Conservation (phyloP, 1,284 basidiomycete genomes). For the Austroboletus rostrupii region DNA sequence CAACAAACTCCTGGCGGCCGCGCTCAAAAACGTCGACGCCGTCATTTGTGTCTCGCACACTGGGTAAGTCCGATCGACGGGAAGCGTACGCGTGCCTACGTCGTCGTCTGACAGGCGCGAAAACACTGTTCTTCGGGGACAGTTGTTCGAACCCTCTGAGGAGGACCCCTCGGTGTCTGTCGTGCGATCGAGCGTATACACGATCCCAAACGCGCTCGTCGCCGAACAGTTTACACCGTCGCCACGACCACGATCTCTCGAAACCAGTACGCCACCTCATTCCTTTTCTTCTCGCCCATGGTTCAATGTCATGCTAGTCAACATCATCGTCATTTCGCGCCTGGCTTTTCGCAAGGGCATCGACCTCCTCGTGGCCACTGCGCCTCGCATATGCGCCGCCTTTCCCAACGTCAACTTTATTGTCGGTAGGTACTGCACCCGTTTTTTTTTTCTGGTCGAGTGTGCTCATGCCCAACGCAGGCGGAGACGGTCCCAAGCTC, state of each 20-base stretch:
- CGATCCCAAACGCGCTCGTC: slow-evolving; percentile 94
- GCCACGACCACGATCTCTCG: slow-evolving; percentile 39
- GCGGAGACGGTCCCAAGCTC: slow-evolving; percentile 93
- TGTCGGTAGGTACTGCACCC: slow-evolving; percentile 56
- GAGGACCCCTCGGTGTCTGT: slow-evolving; percentile 40
- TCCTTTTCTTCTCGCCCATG: neutral
- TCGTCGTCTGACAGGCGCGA: slow-evolving; percentile 58
- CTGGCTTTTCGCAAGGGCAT: slow-evolving; percentile 96
- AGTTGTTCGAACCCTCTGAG: slow-evolving; percentile 53
- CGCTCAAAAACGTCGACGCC: slow-evolving; percentile 86
- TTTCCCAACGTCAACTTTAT: slow-evolving; percentile 88
- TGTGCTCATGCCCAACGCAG: slow-evolving; percentile 35
- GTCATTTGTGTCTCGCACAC: slow-evolving; percentile 98
- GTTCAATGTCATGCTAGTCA: slow-evolving; percentile 51
- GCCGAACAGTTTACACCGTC: slow-evolving; percentile 81
- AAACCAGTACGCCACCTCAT: slow-evolving; percentile 52
- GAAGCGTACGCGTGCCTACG: neutral
- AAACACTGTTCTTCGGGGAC: slow-evolving; percentile 89
- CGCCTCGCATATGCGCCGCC: slow-evolving; percentile 81
- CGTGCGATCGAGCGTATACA: slow-evolving; percentile 70
- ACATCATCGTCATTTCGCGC: slow-evolving; percentile 92
- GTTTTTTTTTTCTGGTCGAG: neutral
- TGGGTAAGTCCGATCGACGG: slow-evolving; percentile 51
- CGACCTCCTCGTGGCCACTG: slow-evolving; percentile 89
- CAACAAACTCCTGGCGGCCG: slow-evolving; percentile 89